Base-by-base conservation (phyloP, 306 rosid genomes). In the Rosa rugosa region DNA sequence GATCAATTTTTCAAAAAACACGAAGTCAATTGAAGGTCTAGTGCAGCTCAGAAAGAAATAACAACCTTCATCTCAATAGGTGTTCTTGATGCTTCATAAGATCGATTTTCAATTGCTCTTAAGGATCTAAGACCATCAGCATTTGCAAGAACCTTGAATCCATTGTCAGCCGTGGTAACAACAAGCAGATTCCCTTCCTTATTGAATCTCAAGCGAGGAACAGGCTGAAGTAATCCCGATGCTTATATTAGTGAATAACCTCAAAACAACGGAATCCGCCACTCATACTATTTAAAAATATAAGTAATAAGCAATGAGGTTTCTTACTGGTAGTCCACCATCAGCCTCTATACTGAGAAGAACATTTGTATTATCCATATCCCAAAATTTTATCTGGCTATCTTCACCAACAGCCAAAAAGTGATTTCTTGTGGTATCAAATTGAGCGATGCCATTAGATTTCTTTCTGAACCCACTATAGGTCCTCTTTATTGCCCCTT, bases 401-500 rank as follows among this genome's bases (percentile, higher is more conserved):
- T 90, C 94, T 84, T 90, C 92, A 75, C 92, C 94, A 18, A 87
- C 94, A 71, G 94, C 94, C 87, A 90, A 85, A 81, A 90, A 88
- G 79, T 81, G 90, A 85, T 90, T 88, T 75, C 81, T 89, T 69
- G 94, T 86, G 73, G 92, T 88, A 83, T 88, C 94, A 88, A 90
- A 90, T 82, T 86, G 92, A 72, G 88, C 89, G 7, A 88, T 87
- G 63, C 87, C 90, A 66, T 82, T 17, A 67, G 94, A 88, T 82
- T 86, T 86, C 87, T 88, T 90, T 73, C 89, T 85, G 84, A 90
- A 90, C 50, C 94, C 94, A 65, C 5, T 80, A 82, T 88, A 90
- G 3, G 83, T 86, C 83, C 94, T 90, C 89, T 83, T 88, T 72
- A 90, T 88, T 62, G 91, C 86, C 73, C 94, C 94, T 81, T 90